A percentile compares a stretch with the other conserved stretches of the same genome.
These are phyloP conservation scores for Physcomitrellopsis africana DNA, from an alignment of 225 moss, liverwort and hornwort genomes.

Conservation along the genomic window DNA sequence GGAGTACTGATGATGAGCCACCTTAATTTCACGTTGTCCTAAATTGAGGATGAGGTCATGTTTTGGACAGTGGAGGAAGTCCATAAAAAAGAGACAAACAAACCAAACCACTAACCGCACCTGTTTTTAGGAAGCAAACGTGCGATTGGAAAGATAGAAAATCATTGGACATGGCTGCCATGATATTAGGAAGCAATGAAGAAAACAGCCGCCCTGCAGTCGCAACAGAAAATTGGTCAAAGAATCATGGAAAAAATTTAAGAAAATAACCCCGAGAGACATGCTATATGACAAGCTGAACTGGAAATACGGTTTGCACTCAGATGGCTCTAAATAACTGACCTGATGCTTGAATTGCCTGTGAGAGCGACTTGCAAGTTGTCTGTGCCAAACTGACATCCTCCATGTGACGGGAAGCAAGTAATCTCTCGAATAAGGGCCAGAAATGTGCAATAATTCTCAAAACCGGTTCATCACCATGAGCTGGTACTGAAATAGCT, in stretches of 20 bases:
- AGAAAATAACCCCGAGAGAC: neutral
- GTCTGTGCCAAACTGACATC: conserved; percentile 79
- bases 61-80: neutral
- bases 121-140: conserved; percentile 92
- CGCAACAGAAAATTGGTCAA: conserved; percentile 31
- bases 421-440: conserved; percentile 84
- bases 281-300: conserved; percentile 20
- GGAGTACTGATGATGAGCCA: neutral
- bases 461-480: conserved; percentile 78
- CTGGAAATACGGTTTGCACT: neutral
- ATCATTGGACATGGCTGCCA: conserved; percentile 78
- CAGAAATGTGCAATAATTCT: conserved; percentile 93
- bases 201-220: conserved; percentile 78
- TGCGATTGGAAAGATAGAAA: conserved; percentile 82
- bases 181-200: conserved; percentile 75
- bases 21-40: neutral
- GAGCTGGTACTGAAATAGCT: conserved; percentile 54
- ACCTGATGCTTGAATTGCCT: conserved; percentile 96
- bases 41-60: conserved; percentile 6
- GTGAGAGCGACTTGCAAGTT: conserved; percentile 86
- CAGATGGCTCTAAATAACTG: conserved; percentile 9
- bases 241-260: neutral
- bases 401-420: conserved; percentile 86
- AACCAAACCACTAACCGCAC: conserved; percentile 38
- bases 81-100: conserved; percentile 2